These are phyloP conservation scores for Dendrobium catenatum DNA, from an alignment of 106 monocot genomes.

Conservation along the genomic window DNA sequence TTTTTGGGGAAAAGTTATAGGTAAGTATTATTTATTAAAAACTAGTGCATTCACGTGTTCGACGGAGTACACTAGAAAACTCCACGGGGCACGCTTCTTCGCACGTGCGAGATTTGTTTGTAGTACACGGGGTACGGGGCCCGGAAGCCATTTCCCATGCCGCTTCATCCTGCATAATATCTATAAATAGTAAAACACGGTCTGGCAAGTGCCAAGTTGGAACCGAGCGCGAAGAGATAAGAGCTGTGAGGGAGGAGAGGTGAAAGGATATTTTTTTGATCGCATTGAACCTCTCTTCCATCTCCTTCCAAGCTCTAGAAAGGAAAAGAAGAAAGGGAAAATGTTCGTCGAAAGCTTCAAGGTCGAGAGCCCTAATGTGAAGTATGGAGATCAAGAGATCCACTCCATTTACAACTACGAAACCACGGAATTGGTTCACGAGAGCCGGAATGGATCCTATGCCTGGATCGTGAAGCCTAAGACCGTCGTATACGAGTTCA, in stretches of 20 bases:
- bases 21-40: too few relatives aligned
- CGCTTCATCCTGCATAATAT: neutral
- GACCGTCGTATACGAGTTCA: slow-evolving; percentile 75
- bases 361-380: slow-evolving; percentile 93
- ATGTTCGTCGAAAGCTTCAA: slow-evolving; percentile 93
- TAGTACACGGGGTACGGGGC: neutral
- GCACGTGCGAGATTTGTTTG: too few relatives aligned
- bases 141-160: neutral
- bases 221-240: neutral
- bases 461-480: slow-evolving; percentile 89
- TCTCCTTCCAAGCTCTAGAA: neutral
- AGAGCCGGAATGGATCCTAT: slow-evolving; percentile 60
- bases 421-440: slow-evolving; percentile 87
- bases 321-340: neutral
- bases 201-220: neutral
- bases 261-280: neutral
- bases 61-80: too few relatives aligned
- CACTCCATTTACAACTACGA: slow-evolving; percentile 79
- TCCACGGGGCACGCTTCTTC: too few relatives aligned
- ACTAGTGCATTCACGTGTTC: too few relatives aligned
- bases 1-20: too few relatives aligned
- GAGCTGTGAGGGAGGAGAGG: neutral
- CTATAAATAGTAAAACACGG: neutral
- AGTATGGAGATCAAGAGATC: slow-evolving; percentile 62
- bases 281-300: neutral